These are phyloP conservation scores for Pontederia crassipes DNA, from an alignment of 176 grass and related monocot species.

Conservation along the genomic window DNA sequence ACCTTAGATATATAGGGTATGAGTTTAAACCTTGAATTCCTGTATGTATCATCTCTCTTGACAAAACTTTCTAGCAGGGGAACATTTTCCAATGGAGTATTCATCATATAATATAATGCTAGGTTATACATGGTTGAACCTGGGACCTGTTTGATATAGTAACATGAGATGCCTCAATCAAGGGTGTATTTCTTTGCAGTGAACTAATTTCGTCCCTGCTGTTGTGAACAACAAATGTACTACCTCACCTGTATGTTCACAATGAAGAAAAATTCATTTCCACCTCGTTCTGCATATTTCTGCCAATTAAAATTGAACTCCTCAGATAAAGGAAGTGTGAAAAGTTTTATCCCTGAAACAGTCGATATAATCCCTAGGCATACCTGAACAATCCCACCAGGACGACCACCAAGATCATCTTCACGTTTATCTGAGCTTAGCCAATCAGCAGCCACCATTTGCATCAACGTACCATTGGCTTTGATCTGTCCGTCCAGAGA, in stretches of 20 bases:
- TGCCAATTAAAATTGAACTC: conserved; percentile 28
- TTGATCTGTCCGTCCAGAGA: conserved; percentile 37
- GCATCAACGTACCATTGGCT: conserved; percentile 85
- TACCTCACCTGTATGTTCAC: conserved; percentile 74
- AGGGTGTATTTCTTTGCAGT: background rate
- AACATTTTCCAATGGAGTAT: conserved; percentile 74
- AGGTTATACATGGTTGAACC: conserved; percentile 85
- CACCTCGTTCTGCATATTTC: conserved; percentile 82
- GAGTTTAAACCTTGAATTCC: conserved; percentile 99
- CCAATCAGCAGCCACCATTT: conserved; percentile 98
- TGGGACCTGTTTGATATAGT: conserved; percentile 45
- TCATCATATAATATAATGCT: conserved; percentile 95
- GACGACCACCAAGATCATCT: conserved; percentile 78
- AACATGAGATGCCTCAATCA: background rate
- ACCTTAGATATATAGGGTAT: conserved; percentile 97
- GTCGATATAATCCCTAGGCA: background rate
- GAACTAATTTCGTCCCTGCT: background rate
- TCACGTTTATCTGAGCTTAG: conserved; percentile 93
- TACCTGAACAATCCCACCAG: conserved; percentile 87
- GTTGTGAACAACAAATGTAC: background rate
- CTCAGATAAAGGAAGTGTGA: background rate
- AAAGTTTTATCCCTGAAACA: no score
- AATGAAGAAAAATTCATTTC: conserved; percentile 85
- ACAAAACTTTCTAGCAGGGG: conserved; percentile 86
- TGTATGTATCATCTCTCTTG: conserved; percentile 78